phyloP scores from a whole-genome alignment of 164 flowering plant genomes.

The Piper longum region DNA sequence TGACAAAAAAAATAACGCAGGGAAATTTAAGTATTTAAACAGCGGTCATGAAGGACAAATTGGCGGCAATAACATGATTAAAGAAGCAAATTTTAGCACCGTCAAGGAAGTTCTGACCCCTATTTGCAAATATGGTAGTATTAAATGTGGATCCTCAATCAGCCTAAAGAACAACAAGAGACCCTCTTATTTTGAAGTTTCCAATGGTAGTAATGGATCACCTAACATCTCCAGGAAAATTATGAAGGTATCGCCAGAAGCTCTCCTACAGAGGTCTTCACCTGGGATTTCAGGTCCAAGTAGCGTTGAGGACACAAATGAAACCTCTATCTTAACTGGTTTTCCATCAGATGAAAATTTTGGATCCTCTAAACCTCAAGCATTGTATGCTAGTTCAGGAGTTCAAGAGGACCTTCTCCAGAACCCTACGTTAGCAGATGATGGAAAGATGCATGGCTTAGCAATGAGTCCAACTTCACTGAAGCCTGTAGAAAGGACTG shows the following conservation, averaged over 20 bases:
- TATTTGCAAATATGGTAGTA: background rate
- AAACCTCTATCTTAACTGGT: conserved; percentile 1
- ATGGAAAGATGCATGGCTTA: conserved; percentile 19
- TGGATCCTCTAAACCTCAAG: conserved; percentile 7
- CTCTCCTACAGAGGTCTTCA: conserved; percentile 12
- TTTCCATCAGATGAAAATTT: conserved; percentile 3
- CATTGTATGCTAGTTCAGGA: conserved; percentile 9
- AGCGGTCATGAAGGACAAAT: background rate
- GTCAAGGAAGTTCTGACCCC: background rate
- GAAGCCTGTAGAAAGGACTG: conserved; percentile 7
- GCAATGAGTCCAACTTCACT: conserved; percentile 16
- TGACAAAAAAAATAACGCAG: background rate
- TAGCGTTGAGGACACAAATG: conserved; percentile 3
- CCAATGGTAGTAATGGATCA: conserved; percentile 9
- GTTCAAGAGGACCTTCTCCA: conserved; percentile 9
- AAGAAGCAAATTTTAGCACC: background rate
- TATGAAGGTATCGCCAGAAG: conserved; percentile 19
- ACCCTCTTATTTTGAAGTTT: conserved; percentile 15
- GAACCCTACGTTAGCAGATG: conserved; percentile 17
- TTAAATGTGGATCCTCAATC: conserved; percentile 1
- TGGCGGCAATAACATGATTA: background rate
- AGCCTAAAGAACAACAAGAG: conserved; percentile 13
- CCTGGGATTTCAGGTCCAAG: conserved; percentile 6
- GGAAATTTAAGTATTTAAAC: background rate
- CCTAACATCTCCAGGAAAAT: conserved; percentile 27